Evolutionary conservation across 2,329 filamentous ascomycete species (phyloP), one percentile per base, ranked within the genome.

Genomic region (Diaporthe amygdali): DNA sequence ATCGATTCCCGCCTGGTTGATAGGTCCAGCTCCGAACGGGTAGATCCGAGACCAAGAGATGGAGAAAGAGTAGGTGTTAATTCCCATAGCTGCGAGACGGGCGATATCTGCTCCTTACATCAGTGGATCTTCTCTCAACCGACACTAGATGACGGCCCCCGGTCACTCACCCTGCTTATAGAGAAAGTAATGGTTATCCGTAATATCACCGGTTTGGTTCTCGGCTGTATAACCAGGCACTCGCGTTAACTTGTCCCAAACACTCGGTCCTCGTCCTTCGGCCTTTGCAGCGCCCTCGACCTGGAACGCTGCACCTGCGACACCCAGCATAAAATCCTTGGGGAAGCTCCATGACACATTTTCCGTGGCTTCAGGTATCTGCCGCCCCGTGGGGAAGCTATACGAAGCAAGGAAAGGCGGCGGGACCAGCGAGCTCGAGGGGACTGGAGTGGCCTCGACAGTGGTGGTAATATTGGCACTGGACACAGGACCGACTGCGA

Each of bases 391-490:
- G 20, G 55, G 56, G 4, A 56, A 69, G n/a, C 10, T 84, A 30
- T 84, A 81, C 66, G 84, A 85, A 71, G 81, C 83, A 4, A 81
- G 80, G 47, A 69, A 64, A 9, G 56, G 70, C 22, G 66, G 56
- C 14, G 66, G 66, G 5, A 71, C 15, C 17, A 71, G 47, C 9
- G 66, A 69, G 55, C 66, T 71, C 41, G 70, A 37, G 5, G 70
- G 66, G 5, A 69, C 37, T 15, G 55, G 47, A 5, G 66, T 56
- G n/a, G 66, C 70, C 22, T 12, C 44, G 15, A 68, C 63, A 12
- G 63, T 71, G 15, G 69, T 55, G 2, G 69, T 71, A 25, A 63
- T 68, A 20, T 71, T 71, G 44, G 69, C 69, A 46, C 22, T 25
- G 8, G 69, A 52, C 8, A 71, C 69, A 14, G 64, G 69, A 15